Evolutionary conservation across 1,284 basidiomycete genomes (phyloP).

Genomic region (Coniferiporia sulphurascens): DNA sequence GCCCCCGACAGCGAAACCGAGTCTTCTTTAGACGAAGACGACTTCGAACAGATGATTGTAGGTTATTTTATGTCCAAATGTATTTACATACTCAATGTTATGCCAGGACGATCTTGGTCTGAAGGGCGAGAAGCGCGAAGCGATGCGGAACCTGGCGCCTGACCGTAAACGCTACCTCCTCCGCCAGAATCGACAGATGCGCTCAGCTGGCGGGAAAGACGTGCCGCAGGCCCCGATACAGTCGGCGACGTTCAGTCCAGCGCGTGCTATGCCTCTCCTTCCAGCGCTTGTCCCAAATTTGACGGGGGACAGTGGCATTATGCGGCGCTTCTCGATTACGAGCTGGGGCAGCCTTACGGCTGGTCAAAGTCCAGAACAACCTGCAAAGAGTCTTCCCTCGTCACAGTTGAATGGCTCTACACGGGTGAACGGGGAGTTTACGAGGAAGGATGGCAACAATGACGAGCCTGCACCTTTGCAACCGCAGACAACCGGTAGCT

Average conservation of each 20-base stretch:
- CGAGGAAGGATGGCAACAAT: constrained; percentile 27
- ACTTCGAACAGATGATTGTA: constrained; percentile 65
- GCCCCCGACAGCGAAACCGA: constrained; percentile 14
- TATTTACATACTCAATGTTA: constrained; percentile 13
- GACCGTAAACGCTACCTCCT: constrained; percentile 72
- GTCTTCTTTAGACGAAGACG: constrained; percentile 38
- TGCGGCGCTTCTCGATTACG: constrained; percentile 69
- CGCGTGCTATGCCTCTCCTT: constrained; percentile 48
- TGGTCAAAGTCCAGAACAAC: constrained; percentile 23
- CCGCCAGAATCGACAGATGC: constrained; percentile 40
- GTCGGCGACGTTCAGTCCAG: constrained; percentile 55
- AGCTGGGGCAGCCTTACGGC: constrained; percentile 24
- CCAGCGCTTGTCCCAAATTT: constrained; percentile 62
- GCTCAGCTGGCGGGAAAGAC: constrained; percentile 29
- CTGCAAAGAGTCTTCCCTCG: constrained; percentile 29
- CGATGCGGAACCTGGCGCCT: constrained; percentile 59
- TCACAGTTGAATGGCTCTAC: constrained; percentile 33
- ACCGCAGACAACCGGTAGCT: constrained; percentile 65
- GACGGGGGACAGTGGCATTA: constrained; percentile 61
- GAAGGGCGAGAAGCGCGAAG: constrained; percentile 61
- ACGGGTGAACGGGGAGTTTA: constrained; percentile 27
- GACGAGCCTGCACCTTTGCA: constrained; percentile 38
- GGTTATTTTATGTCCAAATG: constrained; percentile 22
- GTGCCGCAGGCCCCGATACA: constrained; percentile 32
- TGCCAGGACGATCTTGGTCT: constrained; percentile 65